phyloP scores from a whole-genome alignment of 306 rosid species.

The Prunus mongolica region DNA sequence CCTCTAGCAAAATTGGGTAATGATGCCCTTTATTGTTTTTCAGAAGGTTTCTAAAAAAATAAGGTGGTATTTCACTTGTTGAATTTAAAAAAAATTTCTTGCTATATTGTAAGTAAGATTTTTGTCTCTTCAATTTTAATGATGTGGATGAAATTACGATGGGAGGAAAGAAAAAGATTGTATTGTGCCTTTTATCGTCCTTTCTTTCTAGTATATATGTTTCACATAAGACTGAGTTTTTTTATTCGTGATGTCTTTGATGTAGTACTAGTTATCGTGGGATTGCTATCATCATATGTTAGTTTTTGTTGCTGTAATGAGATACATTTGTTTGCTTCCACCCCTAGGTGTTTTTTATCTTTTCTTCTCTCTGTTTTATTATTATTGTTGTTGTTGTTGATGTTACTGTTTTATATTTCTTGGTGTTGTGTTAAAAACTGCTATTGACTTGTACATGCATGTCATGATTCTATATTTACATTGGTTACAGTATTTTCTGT shows the following conservation, averaged over 20 bases:
- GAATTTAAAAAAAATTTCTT: not conserved
- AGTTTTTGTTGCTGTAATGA: not conserved
- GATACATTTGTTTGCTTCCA: not conserved
- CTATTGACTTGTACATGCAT: conserved; percentile 10
- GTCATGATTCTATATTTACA: conserved; percentile 11
- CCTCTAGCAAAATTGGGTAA: not conserved
- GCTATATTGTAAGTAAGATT: not conserved
- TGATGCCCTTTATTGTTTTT: not conserved
- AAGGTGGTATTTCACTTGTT: not conserved
- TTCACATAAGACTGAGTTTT: not conserved
- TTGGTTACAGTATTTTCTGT: conserved; percentile 27
- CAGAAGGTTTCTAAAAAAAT: not conserved
- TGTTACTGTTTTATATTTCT: not conserved
- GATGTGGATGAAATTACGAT: not conserved
- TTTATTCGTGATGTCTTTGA: not conserved
- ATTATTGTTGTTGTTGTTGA: not conserved
- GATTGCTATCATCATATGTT: not conserved
- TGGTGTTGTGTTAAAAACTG: not conserved
- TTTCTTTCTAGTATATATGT: not conserved
- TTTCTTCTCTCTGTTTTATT: not conserved
- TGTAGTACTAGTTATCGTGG: not conserved
- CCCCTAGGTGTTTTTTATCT: not conserved
- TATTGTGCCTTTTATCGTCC: not conserved
- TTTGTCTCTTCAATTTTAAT: not conserved
- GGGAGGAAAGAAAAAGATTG: not conserved